Base-by-base conservation (phyloP, 768 basidiomycete genomes). In the Auricularia heimuer region DNA sequence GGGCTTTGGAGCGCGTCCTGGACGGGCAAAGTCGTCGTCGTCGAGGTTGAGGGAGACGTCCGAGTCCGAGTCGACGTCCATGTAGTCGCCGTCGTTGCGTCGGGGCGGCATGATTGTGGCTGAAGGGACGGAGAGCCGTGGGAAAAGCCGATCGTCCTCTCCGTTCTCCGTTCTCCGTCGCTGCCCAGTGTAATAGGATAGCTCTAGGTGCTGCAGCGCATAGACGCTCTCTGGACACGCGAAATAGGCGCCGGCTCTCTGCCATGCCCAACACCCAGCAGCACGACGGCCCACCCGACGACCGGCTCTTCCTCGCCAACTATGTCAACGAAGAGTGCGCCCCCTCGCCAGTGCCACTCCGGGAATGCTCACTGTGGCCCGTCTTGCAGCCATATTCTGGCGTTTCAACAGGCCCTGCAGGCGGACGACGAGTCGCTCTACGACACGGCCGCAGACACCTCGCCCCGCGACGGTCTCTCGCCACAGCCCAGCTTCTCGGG, bases 301-400 rank as follows among this genome's bases (percentile, higher is more conserved):
- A 64, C 37, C 65, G 67, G 34, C 54, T 74, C 1, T 76, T 90
- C 62, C 72, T 79, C 39, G 73, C 76, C 47, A 80, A 88, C 71
- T 92, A 86, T 73, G 80, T 90, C 11, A 81, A 92, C 68, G 88
- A 91, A 73, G 78, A 80, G 92, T 93, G 69, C 69, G 86, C 75
- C 2, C 16, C 35, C 47, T 29, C 51, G 11, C 35, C 58, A 39
- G 36, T 61, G 11, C 63, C 18, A 18, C n/a, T 62, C 51, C 65
- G 44, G 34, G 39, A 61, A 64, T 33, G 18, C 33, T 24, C 45
- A 11, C 37, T 29, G 29, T 29, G 29, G 45, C 54, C n/a, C 24
- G 33, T 7, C 11, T 54, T 21, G 54, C 65, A 87, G 85, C 21
- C 85, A 88, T 69, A 86, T 96, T 54, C 81, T 82, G 64, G 87